Percentiles rank a stretch among this genome's conserved stretches.
phyloP scores from a whole-genome alignment of 805 yeast species.

The Candida hungchunana region DNA sequence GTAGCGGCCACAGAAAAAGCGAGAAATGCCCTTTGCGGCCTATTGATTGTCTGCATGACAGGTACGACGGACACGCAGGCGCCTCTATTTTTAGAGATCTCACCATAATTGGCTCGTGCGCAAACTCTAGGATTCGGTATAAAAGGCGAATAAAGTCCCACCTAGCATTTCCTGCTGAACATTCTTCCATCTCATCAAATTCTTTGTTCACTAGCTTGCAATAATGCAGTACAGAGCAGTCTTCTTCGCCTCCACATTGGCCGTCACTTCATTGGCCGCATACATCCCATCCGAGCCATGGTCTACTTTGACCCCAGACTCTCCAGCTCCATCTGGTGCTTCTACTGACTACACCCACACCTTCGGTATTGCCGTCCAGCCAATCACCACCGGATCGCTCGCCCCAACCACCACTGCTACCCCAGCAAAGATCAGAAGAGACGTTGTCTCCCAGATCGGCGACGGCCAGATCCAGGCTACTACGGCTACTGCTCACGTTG shows the following conservation, averaged over 20 bases:
- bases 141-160: too few species aligned
- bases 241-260: slow-evolving; percentile 38
- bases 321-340: slow-evolving; percentile 35
- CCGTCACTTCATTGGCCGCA: slow-evolving; percentile 50
- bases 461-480: slow-evolving; percentile 57
- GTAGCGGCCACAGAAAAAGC: too few species aligned
- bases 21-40: too few species aligned
- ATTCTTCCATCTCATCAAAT: neutral
- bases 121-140: too few species aligned
- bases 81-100: too few species aligned
- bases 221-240: slow-evolving; percentile 43
- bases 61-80: too few species aligned
- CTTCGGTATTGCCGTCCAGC: slow-evolving; percentile 41
- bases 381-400: slow-evolving; percentile 30
- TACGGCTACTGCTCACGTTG: slow-evolving; percentile 29
- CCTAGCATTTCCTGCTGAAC: too few species aligned
- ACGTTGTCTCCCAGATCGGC: slow-evolving; percentile 49
- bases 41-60: too few species aligned
- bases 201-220: too few species aligned
- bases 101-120: too few species aligned
- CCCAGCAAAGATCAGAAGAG: slow-evolving; percentile 32
- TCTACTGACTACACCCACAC: slow-evolving; percentile 34
- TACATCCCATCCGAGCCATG: slow-evolving; percentile 56
- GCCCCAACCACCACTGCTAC: slow-evolving; percentile 26
- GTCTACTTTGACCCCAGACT: slow-evolving; percentile 40